phyloP scores from a whole-genome alignment of 768 basidiomycete species.

The Auricularia sp. region DNA sequence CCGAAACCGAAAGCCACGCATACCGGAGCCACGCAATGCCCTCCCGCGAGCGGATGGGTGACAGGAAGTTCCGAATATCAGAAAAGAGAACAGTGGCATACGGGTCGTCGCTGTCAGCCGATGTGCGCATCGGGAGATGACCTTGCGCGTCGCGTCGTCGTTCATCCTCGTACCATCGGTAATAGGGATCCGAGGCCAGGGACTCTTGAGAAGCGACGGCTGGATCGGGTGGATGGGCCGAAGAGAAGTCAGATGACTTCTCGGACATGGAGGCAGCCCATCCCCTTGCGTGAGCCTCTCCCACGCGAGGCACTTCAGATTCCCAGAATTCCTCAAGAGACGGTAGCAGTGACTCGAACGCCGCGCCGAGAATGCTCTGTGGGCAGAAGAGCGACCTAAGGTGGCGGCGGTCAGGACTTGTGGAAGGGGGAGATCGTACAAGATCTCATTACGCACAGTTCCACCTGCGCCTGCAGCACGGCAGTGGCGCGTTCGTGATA shows the following conservation, averaged over 20 bases:
- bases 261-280: slow-evolving; percentile 52
- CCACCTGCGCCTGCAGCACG: slow-evolving; percentile 75
- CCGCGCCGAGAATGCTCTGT: slow-evolving; percentile 27
- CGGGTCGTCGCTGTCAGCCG: slow-evolving; percentile 47
- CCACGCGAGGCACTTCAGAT: slow-evolving; percentile 64
- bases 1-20: slow-evolving; percentile 61
- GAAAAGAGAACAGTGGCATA: slow-evolving; percentile 63
- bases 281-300: slow-evolving; percentile 55
- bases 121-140: slow-evolving; percentile 45
- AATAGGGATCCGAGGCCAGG: slow-evolving; percentile 46
- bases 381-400: slow-evolving; percentile 53
- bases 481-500: slow-evolving; percentile 66
- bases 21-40: slow-evolving; percentile 43
- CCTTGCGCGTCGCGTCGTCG: slow-evolving; percentile 33
- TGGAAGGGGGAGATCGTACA: not conserved
- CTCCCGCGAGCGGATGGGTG: slow-evolving; percentile 30
- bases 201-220: not conserved
- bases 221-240: not conserved
- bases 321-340: slow-evolving; percentile 80
- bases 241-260: not conserved
- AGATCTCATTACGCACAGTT: slow-evolving; percentile 46
- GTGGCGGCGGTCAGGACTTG: not conserved
- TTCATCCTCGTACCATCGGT: slow-evolving; percentile 57
- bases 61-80: slow-evolving; percentile 53
- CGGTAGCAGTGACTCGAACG: slow-evolving; percentile 42